Evolutionary conservation across 352 stramenopile species (phyloP).

Genomic region (Phytopythium litorale): DNA sequence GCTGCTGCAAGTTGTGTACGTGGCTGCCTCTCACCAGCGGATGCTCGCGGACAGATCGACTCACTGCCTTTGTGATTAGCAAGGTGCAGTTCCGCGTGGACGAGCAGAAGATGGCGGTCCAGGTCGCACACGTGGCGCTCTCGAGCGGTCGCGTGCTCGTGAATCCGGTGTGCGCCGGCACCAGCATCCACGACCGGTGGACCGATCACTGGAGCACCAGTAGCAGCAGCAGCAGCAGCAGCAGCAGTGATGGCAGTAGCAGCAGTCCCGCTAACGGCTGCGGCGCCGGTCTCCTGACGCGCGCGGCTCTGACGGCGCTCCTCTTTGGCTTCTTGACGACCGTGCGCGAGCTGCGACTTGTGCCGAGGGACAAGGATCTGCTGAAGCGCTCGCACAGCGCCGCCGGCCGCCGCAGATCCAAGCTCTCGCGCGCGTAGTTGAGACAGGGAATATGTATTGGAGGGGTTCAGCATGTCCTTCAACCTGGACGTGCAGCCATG

Average conservation of each 20-base stretch:
- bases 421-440: slow-evolving; percentile 17
- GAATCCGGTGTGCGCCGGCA: slow-evolving; percentile 13
- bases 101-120: slow-evolving; percentile 27
- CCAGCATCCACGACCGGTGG: background rate
- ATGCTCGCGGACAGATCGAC: background rate
- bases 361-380: slow-evolving; percentile 72
- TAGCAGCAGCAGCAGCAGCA: slow-evolving; percentile 1
- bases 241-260: slow-evolving; percentile 10
- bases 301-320: slow-evolving; percentile 34
- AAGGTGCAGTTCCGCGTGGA: slow-evolving; percentile 45
- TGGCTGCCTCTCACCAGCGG: slow-evolving; percentile 7
- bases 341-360: slow-evolving; percentile 73
- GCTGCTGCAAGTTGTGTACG: slow-evolving; percentile 82
- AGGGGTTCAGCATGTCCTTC: background rate
- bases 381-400: slow-evolving; percentile 17
- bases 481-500: background rate
- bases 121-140: slow-evolving; percentile 27
- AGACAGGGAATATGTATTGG: slow-evolving; percentile 13
- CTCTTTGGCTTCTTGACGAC: slow-evolving; percentile 76
- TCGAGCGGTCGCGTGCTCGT: slow-evolving; percentile 34
- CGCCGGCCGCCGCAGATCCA: background rate
- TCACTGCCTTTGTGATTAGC: slow-evolving; percentile 9
- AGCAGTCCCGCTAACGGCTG: slow-evolving; percentile 6
- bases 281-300: slow-evolving; percentile 31
- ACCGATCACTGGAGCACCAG: background rate